Evolutionary conservation across 2,329 filamentous ascomycete species (phyloP), one percentile per base, ranked within the genome.

Genomic region (Graphium sp.): DNA sequence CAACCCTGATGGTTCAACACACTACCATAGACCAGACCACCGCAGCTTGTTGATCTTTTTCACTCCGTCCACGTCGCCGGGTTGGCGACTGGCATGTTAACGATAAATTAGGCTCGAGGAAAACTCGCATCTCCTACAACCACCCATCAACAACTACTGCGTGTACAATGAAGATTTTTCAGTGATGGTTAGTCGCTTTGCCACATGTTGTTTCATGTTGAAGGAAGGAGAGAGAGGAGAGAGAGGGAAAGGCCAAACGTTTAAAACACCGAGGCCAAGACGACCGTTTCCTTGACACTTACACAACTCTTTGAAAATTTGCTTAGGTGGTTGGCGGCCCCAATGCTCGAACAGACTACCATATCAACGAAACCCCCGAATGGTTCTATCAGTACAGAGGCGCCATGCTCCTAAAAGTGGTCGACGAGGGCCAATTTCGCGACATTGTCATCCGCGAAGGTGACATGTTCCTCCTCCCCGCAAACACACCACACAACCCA

Each of bases 311-410:
- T 5, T 16, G 8, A 10, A 12, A 16, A n/a, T n/a, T 20, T 7
- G 9, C 11, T 7, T 38, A 74, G 78, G 84, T 93, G 42, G 85
- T 98, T 36, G 89, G 89, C 48, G 89, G 89, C 9, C 89, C 89
- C 44, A 95, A 95, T 53, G 82, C 82, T 35, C 74, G 89, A 38
- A 94, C 85, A 32, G 89, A 95, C 62, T 98, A 94, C 62, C 89
- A 95, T 65, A 87, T 95, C 67, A 95, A 95, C 63, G 62, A 74
- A 43, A 95, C 87, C 1, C 74, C 89, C 9, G 89, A 95, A 53
- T 95, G 85, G 76, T 98, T 95, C 71, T 95, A 89, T 65, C 87
- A 95, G 55, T 74, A 93, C 66, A 74, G 75, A 43, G 89, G 89
- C 39, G 74, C 77, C 39, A 94, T 95, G 87, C 63, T 89, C 33